Conservation (phyloP, 495 filamentous ascomycete species). For the Cairneyella variabilis region DNA sequence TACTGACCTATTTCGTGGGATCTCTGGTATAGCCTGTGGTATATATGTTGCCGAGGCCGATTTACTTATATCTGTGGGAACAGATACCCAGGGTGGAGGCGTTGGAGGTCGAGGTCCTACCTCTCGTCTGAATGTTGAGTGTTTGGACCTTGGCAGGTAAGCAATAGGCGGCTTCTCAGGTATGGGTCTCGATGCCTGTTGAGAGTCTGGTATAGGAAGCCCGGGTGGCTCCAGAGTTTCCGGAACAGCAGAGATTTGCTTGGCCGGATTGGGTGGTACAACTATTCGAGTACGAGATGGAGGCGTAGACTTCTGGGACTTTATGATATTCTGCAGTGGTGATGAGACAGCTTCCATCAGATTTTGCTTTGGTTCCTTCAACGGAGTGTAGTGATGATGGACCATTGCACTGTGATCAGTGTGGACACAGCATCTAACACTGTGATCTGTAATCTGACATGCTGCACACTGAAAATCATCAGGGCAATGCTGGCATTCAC, state of each 20-base stretch:
- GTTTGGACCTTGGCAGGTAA: not conserved
- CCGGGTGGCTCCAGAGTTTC: no score
- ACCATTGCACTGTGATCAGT: constrained; percentile 13
- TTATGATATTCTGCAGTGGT: no score
- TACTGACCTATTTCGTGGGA: not conserved
- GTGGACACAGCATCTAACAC: constrained; percentile 23
- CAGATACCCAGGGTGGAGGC: constrained; percentile 3
- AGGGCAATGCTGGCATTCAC: constrained; percentile 22
- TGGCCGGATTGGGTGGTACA: no score
- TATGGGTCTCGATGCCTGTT: not conserved
- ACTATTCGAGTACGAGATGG: no score
- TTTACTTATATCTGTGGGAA: not conserved
- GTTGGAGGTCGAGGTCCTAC: not conserved
- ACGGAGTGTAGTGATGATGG: constrained; percentile 18
- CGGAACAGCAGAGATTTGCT: no score
- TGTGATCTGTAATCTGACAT: constrained; percentile 19
- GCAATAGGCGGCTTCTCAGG: no score
- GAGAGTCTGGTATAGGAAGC: not conserved
- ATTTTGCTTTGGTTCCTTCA: not conserved
- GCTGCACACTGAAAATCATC: constrained; percentile 21
- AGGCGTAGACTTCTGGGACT: no score
- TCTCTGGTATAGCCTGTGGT: not conserved
- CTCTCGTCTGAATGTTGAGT: not conserved
- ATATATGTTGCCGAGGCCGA: not conserved
- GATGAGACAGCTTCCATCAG: no score